Conservation (phyloP, 768 basidiomycete species). For the Daedaleopsis sinensis region DNA sequence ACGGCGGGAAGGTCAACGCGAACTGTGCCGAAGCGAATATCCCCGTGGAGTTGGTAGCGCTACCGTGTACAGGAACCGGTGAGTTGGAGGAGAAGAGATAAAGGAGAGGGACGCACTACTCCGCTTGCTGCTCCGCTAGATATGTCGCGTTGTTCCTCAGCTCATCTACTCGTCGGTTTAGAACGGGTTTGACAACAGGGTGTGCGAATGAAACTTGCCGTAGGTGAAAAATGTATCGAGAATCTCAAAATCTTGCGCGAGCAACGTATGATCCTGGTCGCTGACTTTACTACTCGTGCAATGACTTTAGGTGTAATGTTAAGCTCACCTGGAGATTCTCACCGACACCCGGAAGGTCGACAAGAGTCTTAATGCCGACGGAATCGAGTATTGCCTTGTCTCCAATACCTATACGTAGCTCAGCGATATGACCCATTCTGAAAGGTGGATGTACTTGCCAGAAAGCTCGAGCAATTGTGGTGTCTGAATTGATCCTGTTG, state of each 20-base stretch:
- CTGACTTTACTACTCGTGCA: background rate
- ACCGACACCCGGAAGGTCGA: constrained; percentile 12
- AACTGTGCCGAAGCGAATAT: background rate
- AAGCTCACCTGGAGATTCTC: constrained; percentile 10
- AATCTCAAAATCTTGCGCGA: constrained; percentile 3
- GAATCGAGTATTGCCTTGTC: background rate
- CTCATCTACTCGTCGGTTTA: background rate
- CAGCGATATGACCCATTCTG: too few relatives aligned
- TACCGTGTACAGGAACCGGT: background rate
- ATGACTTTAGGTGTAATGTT: background rate
- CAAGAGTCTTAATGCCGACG: constrained; percentile 4
- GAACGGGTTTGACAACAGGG: background rate
- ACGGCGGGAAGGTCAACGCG: background rate
- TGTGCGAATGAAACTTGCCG: background rate
- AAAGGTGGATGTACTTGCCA: background rate
- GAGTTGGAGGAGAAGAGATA: too few relatives aligned
- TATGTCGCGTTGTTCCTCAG: constrained; percentile 7
- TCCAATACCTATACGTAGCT: background rate
- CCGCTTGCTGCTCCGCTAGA: background rate
- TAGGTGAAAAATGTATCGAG: background rate
- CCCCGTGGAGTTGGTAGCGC: background rate
- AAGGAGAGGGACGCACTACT: background rate
- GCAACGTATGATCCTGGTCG: background rate
- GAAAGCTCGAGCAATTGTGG: constrained; percentile 13
- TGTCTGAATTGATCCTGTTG: background rate